Percentiles rank a stretch among this genome's conserved stretches.
phyloP scores from a whole-genome alignment of 306 rosid species.

The barrel medic (Medicago truncatula) region DNA sequence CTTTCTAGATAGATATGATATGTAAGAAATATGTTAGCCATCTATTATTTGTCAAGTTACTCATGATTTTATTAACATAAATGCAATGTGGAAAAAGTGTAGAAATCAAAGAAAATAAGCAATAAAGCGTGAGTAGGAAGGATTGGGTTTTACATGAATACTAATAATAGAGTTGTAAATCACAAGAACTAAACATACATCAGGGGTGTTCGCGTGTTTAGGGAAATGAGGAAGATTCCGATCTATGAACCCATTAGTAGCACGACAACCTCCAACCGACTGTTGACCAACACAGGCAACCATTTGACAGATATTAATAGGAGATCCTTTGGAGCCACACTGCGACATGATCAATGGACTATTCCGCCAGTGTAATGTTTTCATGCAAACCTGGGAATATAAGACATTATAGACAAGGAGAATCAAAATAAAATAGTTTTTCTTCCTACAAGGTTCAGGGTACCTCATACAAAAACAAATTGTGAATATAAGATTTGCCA shows the following conservation, averaged over 20 bases:
- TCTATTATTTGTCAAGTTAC: conserved; percentile 30
- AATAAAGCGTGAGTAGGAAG: conserved; percentile 12
- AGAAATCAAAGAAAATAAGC: conserved; percentile 16
- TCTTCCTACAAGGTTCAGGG: not conserved
- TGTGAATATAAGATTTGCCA: conserved; percentile 9
- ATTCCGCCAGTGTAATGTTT: conserved; percentile 88
- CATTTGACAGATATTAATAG: conserved; percentile 93
- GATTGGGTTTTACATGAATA: conserved; percentile 13
- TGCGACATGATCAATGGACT: conserved; percentile 99
- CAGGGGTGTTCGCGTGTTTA: conserved; percentile 73
- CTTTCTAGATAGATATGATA: conserved; percentile 15
- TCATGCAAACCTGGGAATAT: conserved; percentile 77
- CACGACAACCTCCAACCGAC: conserved; percentile 92
- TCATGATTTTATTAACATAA: conserved; percentile 7
- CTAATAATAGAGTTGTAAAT: conserved; percentile 26
- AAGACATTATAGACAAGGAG: conserved; percentile 4
- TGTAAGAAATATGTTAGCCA: not conserved
- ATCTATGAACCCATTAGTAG: conserved; percentile 90
- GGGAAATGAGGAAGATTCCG: conserved; percentile 98
- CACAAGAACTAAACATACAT: conserved; percentile 59
- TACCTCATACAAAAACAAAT: conserved; percentile 20
- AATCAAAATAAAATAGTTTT: conserved; percentile 28
- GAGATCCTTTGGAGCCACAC: conserved; percentile 98
- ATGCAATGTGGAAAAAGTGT: conserved; percentile 17
- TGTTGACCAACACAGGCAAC: conserved; percentile 98